Percentiles rank a stretch among this genome's conserved stretches.
Conservation (phyloP, 2,329 filamentous ascomycete genomes). For the Colletotrichum eremochloae region DNA sequence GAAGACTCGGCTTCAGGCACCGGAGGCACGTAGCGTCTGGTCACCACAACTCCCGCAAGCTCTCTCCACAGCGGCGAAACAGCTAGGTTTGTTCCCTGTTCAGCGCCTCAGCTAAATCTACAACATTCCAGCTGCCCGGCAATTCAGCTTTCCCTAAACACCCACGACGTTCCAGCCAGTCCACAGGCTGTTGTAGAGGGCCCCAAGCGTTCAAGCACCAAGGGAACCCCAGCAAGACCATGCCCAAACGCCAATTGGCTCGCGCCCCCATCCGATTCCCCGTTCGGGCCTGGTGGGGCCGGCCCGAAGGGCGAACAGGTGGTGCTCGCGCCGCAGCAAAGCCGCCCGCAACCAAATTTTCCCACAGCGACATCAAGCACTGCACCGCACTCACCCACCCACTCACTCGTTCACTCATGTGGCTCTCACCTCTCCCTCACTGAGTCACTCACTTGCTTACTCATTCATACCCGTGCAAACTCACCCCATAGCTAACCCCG, state of each 20-base stretch:
- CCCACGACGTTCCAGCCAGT: not conserved
- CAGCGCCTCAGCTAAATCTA: not conserved
- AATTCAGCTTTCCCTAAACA: not conserved
- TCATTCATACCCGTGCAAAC: not conserved
- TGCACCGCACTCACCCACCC: not conserved
- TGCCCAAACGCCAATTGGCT: constrained; percentile 18
- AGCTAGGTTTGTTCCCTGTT: not conserved
- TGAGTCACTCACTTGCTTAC: not conserved
- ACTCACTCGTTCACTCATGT: not conserved
- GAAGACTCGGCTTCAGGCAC: too few relatives aligned
- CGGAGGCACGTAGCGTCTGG: too few relatives aligned
- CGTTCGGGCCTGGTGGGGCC: constrained; percentile 27
- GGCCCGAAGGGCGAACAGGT: constrained; percentile 11
- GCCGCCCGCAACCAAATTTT: constrained; percentile 20
- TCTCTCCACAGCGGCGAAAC: not conserved
- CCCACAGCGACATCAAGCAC: constrained; percentile 17
- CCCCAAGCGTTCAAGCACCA: not conserved
- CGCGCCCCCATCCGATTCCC: constrained; percentile 13
- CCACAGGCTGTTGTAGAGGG: not conserved
- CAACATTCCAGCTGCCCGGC: not conserved
- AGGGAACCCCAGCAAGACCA: not conserved
- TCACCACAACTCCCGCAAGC: not conserved
- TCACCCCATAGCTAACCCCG: not conserved
- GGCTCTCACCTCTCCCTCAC: not conserved
- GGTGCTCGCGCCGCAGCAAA: constrained; percentile 9